phyloP scores from a whole-genome alignment of 768 basidiomycete genomes.

The Cantharellus anzutake region DNA sequence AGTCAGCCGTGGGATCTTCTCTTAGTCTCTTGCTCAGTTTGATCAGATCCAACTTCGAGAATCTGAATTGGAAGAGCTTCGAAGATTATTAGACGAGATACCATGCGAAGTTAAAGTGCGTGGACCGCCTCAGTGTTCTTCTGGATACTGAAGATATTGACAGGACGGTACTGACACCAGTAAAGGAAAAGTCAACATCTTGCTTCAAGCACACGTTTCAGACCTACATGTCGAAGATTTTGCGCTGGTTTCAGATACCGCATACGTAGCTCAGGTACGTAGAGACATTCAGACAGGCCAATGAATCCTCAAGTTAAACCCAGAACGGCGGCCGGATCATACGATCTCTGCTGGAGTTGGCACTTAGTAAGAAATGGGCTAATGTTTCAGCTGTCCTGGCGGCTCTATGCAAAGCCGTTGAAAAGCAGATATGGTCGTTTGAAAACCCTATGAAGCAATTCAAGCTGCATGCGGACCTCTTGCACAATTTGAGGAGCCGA shows the following conservation, averaged over 20 bases:
- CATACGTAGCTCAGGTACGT: constrained; percentile 63
- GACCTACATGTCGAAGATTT: constrained; percentile 73
- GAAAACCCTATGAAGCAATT: constrained; percentile 81
- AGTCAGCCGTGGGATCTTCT: background rate
- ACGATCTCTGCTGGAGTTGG: constrained; percentile 88
- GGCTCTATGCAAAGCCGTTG: constrained; percentile 83
- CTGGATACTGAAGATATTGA: background rate
- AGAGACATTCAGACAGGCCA: background rate
- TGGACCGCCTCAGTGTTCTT: background rate
- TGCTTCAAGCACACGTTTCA: constrained; percentile 83
- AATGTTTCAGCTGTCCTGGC: constrained; percentile 59
- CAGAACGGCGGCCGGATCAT: constrained; percentile 81
- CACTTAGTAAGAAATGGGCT: constrained; percentile 84
- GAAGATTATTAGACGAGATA: constrained; percentile 39
- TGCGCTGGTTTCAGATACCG: constrained; percentile 86
- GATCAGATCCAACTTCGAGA: constrained; percentile 90
- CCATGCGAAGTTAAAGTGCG: constrained; percentile 70
- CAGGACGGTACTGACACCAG: constrained; percentile 48
- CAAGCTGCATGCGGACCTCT: constrained; percentile 50
- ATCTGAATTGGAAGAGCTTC: constrained; percentile 69
- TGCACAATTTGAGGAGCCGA: constrained; percentile 61
- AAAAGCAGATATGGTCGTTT: constrained; percentile 87
- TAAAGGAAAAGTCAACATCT: constrained; percentile 83
- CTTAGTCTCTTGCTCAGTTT: constrained; percentile 33
- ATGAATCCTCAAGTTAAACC: background rate